Base-by-base conservation (phyloP, 2,329 filamentous ascomycete genomes). In the Nakataea oryzae region DNA sequence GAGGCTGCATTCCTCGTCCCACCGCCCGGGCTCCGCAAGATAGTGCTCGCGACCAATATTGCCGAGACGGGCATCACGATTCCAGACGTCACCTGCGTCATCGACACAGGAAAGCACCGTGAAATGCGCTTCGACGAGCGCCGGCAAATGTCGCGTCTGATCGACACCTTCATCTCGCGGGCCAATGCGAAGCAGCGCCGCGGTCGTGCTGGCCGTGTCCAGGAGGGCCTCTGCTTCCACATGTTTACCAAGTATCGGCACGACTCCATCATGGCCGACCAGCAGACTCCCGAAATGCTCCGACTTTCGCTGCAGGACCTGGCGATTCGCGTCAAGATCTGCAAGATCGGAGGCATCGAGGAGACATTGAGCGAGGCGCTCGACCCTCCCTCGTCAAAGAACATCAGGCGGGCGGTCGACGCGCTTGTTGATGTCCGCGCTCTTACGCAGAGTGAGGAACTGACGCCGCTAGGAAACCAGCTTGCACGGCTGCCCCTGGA, bases 31-130 rank as follows among this genome's bases (percentile, higher is more conserved):
- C 81, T 86, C 62, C 85, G 93, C 65, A 99, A 99, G 76, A 95
- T 99, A 66, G 93, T 99, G 2, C 82, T 99, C 62, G 93, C 95
- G 1, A 99, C 95, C 17, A 99, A 99, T 71, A 99, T 99, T 72
- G 95, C 95, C 5, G 95, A 99, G 74, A 99, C 95, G 0, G 95
- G 95, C 78, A 96, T 99, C 70, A 99, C 95, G 0, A 99, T 99
- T 66, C 95, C 95, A 1, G 95, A 99, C 71, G 91, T 99, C 32
- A 97, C 95, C 0, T 96, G 93, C 68, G 95, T 99, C 57, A 89
- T 99, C 63, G 95, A 99, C 73, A 93, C 92, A 0, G 95, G 95
- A 62, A 97, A 96, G 74, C 93, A 97, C 74, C 92, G 96, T 67
- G 93, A 96, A 74, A 97, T 97, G 93, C 82, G 93, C 30, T 97